Percentiles rank a stretch among this genome's conserved stretches.
phyloP scores from a whole-genome alignment of 192 early-diverging fungal species.

The Coemansia sp. region DNA sequence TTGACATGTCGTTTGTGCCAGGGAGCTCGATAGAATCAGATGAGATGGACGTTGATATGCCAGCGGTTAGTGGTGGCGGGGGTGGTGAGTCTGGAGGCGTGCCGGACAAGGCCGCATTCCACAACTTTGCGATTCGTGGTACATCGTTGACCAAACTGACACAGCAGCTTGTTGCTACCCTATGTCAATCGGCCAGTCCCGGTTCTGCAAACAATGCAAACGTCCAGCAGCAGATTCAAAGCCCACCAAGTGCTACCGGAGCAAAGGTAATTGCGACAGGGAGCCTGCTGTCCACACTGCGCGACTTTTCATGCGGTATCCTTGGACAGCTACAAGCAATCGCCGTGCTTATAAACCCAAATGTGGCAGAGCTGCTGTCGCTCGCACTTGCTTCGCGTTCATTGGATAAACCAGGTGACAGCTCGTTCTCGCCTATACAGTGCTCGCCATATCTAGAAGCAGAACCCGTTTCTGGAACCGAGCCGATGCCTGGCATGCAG shows the following conservation, averaged over 20 bases:
- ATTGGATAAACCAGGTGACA: not conserved
- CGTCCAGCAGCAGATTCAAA: not conserved
- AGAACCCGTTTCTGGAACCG: not conserved
- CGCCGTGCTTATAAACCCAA: slow-evolving; percentile 13
- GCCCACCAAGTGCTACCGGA: not conserved
- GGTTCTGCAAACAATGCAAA: not conserved
- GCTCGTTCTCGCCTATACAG: slow-evolving; percentile 1
- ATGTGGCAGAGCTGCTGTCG: slow-evolving; percentile 12
- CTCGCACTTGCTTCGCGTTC: slow-evolving; percentile 8
- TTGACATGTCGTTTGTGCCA: not conserved
- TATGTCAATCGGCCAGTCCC: slow-evolving; percentile 7
- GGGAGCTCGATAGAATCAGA: not conserved
- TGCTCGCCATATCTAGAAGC: not conserved
- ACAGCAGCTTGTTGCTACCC: slow-evolving; percentile 17
- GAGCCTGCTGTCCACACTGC: slow-evolving; percentile 8
- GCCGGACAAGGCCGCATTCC: not conserved
- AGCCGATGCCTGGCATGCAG: not conserved
- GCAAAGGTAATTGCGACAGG: slow-evolving; percentile 1
- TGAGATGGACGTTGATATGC: slow-evolving; percentile 6
- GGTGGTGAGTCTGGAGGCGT: not conserved
- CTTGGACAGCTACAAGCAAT: slow-evolving; percentile 44
- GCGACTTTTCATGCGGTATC: slow-evolving; percentile 27
- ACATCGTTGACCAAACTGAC: slow-evolving; percentile 21
- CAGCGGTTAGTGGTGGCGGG: not conserved
- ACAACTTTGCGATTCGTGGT: slow-evolving; percentile 6